Conservation (phyloP, 2,329 filamentous ascomycete genomes). For the Colletotrichum karsti region DNA sequence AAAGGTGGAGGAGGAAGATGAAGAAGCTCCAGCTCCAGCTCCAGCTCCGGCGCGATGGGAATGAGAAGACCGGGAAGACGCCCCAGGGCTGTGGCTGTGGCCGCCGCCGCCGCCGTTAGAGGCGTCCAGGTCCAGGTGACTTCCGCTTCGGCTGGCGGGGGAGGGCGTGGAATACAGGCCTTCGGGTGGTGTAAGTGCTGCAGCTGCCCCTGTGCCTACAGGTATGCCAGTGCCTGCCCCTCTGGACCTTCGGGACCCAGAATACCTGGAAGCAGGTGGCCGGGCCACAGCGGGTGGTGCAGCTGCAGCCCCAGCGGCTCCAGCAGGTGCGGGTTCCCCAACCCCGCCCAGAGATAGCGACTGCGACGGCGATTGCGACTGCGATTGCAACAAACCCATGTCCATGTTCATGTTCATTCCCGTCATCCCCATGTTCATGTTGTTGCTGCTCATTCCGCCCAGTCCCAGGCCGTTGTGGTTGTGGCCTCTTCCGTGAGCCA, state of each 20-base stretch:
- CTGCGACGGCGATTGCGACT: not conserved
- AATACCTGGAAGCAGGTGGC: too few relatives aligned
- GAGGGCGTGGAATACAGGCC: not conserved
- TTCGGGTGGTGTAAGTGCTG: not conserved
- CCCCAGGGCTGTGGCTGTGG: conserved; percentile 6
- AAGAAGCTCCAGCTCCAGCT: not conserved
- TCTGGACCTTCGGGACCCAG: too few relatives aligned
- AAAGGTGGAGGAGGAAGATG: conserved; percentile 22
- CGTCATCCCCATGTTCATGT: not conserved
- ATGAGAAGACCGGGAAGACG: conserved; percentile 10
- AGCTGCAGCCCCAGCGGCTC: not conserved
- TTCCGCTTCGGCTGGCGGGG: not conserved
- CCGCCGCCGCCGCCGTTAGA: too few relatives aligned
- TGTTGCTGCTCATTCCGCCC: not conserved
- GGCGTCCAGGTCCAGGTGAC: too few relatives aligned
- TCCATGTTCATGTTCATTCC: not conserved
- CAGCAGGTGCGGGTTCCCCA: conserved; percentile 8
- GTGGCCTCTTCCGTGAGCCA: not conserved
- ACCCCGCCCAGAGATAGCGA: conserved; percentile 4
- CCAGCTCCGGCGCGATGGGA: not conserved
- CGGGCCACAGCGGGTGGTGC: too few relatives aligned
- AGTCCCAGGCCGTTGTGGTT: not conserved
- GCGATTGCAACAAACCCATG: too few relatives aligned
- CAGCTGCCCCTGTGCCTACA: not conserved
- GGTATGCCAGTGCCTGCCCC: too few relatives aligned